phyloP scores from a whole-genome alignment of 2,329 filamentous ascomycete species.

The Nemania bipapillata region DNA sequence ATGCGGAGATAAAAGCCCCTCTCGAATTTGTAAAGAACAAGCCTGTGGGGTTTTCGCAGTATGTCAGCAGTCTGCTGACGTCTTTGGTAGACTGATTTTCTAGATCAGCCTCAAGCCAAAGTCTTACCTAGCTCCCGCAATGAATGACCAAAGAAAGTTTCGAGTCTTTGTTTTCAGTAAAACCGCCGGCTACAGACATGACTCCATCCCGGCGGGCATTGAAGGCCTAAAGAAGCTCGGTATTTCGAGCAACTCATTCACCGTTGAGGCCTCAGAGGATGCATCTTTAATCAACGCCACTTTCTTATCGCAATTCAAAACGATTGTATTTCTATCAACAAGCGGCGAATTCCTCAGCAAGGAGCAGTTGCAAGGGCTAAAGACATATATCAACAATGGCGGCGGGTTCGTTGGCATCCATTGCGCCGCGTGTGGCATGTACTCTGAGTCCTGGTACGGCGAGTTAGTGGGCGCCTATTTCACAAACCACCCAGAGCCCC shows the following conservation, averaged over 20 bases:
- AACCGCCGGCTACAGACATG: constrained; percentile 55
- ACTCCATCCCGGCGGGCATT: constrained; percentile 54
- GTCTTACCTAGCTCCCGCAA: constrained; percentile 3
- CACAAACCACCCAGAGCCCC: constrained; percentile 54
- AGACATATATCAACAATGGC: constrained; percentile 51
- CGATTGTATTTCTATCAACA: constrained; percentile 55
- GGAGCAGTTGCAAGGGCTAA: constrained; percentile 51
- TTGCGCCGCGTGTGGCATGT: constrained; percentile 53
- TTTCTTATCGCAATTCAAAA: constrained; percentile 50
- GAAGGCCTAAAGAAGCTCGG: constrained; percentile 49
- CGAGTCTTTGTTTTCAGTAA: constrained; percentile 56
- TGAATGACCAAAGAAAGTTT: constrained; percentile 37
- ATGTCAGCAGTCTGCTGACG: too few relatives aligned
- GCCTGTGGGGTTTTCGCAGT: too few relatives aligned
- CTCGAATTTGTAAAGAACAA: too few relatives aligned
- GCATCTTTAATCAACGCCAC: constrained; percentile 48
- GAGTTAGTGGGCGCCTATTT: constrained; percentile 55
- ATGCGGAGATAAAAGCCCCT: too few relatives aligned
- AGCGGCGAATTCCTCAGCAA: constrained; percentile 54
- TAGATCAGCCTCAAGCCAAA: too few relatives aligned
- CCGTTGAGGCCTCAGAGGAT: constrained; percentile 54
- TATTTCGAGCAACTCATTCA: constrained; percentile 46
- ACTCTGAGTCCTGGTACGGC: constrained; percentile 53
- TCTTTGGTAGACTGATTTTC: too few relatives aligned
- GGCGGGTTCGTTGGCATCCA: constrained; percentile 58